phyloP scores from a whole-genome alignment of 306 rosid genomes.

The Prunus fruticosa region DNA sequence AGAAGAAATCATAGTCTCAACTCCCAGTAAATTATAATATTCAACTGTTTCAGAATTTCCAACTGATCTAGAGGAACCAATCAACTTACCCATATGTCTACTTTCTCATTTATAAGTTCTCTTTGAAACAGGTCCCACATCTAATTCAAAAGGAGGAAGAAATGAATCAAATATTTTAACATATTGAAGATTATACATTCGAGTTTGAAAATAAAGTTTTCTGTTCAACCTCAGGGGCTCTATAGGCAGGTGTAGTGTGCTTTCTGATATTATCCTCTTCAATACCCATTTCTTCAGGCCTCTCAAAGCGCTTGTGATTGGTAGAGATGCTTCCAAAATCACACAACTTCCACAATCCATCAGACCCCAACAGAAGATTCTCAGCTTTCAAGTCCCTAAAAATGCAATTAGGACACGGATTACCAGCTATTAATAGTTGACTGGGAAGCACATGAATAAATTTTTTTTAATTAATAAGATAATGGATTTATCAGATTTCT shows the following conservation, averaged over 20 bases:
- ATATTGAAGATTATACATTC: not conserved
- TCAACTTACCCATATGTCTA: slow-evolving; percentile 94
- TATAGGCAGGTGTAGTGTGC: slow-evolving; percentile 95
- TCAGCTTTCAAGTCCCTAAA: slow-evolving; percentile 93
- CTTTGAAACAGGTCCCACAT: slow-evolving; percentile 97
- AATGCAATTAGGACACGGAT: not conserved
- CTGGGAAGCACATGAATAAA: not conserved
- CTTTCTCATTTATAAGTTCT: slow-evolving; percentile 90
- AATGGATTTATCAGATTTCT: not conserved
- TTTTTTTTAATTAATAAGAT: not conserved
- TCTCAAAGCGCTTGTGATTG: slow-evolving; percentile 89
- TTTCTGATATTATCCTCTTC: slow-evolving; percentile 99
- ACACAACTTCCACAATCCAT: slow-evolving; percentile 93
- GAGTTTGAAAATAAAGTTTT: slow-evolving; percentile 16
- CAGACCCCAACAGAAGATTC: slow-evolving; percentile 72
- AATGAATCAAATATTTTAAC: slow-evolving; percentile 9
- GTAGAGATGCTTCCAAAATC: slow-evolving; percentile 96
- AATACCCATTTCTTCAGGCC: slow-evolving; percentile 97
- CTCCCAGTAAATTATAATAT: not conserved
- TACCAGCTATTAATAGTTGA: not conserved
- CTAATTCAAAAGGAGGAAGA: slow-evolving; percentile 35
- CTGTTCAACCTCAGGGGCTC: slow-evolving; percentile 81
- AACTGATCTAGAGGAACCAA: slow-evolving; percentile 15
- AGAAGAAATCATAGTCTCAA: slow-evolving; percentile 27
- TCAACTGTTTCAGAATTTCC: slow-evolving; percentile 7